Evolutionary conservation across 192 early-diverging fungal genomes (phyloP), one percentile per base, ranked within the genome.

Genomic region (Backusella circina): DNA sequence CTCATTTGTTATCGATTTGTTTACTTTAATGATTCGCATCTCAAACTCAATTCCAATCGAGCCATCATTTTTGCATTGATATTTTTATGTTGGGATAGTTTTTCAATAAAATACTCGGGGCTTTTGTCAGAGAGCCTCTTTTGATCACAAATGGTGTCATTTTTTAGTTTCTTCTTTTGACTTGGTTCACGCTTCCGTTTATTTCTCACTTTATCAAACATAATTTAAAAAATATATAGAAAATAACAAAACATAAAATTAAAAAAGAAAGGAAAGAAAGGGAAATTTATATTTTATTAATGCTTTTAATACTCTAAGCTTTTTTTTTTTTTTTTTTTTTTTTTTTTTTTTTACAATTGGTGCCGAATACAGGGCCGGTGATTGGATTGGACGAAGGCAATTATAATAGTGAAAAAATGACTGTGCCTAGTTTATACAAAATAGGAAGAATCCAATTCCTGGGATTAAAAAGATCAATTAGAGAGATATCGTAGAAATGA

Each of bases 1-100:
- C n/a, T 3, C 15, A n/a, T n/a, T 67, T 65, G 86, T 85, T 84
- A 80, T 38, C 81, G 77, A 18, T 82, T 80, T n/a, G 78, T 77
- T 66, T 61, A 61, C 54, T 61, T 28, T 61, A 28, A 28, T 4
- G 54, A 61, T 61, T 61, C 54, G 54, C 54, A 61, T 61, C 54
- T 61, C 26, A 61, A 61, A 28, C 54, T 61, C 23, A 61, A 28
- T 61, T 61, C 54, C 54, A 61, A 28, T 28, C 54, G 21, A 61
- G 54, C 21, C 0, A 61, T 26, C 26, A 28, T 9, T 61, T 61
- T 61, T 26, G 23, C 26, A 28, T 61, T 61, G 18, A 61, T 4
- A 8, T 28, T 26, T 61, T 61, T 61, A 10, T 61, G 23, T 28
- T 26, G 23, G 2, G 54, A 61, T 3, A 61, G 23, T 3, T 61